These are phyloP conservation scores for Suhomyces kunorum DNA, from an alignment of 1,139 yeast genomes.

Conservation along the genomic window DNA sequence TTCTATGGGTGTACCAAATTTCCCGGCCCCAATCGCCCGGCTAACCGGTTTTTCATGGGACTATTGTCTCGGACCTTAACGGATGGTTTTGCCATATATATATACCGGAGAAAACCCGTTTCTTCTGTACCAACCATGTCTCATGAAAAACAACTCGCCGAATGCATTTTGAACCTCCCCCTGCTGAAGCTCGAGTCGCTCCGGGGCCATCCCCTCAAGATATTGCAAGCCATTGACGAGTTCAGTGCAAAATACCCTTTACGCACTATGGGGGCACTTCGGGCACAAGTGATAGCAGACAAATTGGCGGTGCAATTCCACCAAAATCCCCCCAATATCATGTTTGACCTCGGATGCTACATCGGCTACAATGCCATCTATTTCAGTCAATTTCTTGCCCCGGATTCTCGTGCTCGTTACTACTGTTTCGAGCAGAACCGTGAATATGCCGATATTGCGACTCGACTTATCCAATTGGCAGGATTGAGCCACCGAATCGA, in stretches of 20 bases:
- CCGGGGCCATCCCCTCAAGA: constrained; percentile 32
- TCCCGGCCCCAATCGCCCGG: background rate
- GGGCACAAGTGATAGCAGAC: constrained; percentile 33
- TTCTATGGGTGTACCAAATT: background rate
- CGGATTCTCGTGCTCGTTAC: constrained; percentile 26
- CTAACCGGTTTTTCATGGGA: background rate
- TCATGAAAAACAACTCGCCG: constrained; percentile 26
- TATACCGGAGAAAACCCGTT: too few relatives aligned
- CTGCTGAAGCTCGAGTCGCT: constrained; percentile 21
- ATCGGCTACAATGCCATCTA: constrained; percentile 47
- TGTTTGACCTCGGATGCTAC: constrained; percentile 48
- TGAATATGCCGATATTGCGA: constrained; percentile 37
- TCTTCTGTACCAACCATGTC: too few relatives aligned
- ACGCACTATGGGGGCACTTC: constrained; percentile 38
- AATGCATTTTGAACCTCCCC: constrained; percentile 27
- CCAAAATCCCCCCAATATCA: constrained; percentile 29
- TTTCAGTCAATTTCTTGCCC: constrained; percentile 31
- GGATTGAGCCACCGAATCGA: constrained; percentile 36
- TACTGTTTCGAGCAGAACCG: constrained; percentile 40
- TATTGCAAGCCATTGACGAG: constrained; percentile 35
- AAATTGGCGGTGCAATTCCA: constrained; percentile 19
- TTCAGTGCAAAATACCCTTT: constrained; percentile 17
- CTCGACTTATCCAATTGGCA: constrained; percentile 35
- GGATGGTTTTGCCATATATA: background rate
- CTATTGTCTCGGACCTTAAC: background rate